Evolutionary conservation across 2,329 filamentous ascomycete species (phyloP), one percentile per base, ranked within the genome.

Genomic region (Ascomycota sp.): DNA sequence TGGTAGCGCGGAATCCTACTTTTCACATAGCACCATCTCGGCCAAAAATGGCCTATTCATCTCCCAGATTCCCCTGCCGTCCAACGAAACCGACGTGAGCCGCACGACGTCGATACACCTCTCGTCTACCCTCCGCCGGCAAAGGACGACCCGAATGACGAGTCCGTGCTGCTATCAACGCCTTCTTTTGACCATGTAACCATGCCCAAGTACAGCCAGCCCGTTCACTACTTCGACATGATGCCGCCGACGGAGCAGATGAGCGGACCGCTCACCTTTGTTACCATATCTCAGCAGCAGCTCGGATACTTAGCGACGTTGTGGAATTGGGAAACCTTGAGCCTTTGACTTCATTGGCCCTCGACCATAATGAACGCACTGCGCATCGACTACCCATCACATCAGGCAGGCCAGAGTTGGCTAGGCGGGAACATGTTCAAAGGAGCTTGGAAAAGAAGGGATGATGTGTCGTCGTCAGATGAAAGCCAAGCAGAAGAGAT

Each of bases 251-350:
- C 32, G 0, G 35, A 39, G 9, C 31, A 35, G 3, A 21, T 33
- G 8, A 37, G 35, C 21, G 31, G 32, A 10, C 32, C 29, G 27
- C 35, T 35, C 15, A 30, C 33, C 5, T 47, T 49, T 27, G 42
- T 39, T 6, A 38, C 39, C 23, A 46, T 50, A 15, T 43, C 46
- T 3, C 44, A 48, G n/a, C 38, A 42, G 13, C 45, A 50, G n/a
- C 38, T 52, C 17, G 48, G 48, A 8, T 43, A 49, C 6, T 29
- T 52, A 31, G 46, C 47, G 4, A 38, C 35, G 6, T 30, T 51
- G 15, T 52, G 48, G 49, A 43, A 52, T 27, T 50, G 50, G 24
- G 42, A 48, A 33, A 46, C 43, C 15, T 35, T 52, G 26, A 44
- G 51, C 28, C 28, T 39, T 51, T 23, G 35, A 40, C 28, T 51